Evolutionary conservation across 2,329 filamentous ascomycete species (phyloP).

Genomic region (Macrophomina phaseolina): DNA sequence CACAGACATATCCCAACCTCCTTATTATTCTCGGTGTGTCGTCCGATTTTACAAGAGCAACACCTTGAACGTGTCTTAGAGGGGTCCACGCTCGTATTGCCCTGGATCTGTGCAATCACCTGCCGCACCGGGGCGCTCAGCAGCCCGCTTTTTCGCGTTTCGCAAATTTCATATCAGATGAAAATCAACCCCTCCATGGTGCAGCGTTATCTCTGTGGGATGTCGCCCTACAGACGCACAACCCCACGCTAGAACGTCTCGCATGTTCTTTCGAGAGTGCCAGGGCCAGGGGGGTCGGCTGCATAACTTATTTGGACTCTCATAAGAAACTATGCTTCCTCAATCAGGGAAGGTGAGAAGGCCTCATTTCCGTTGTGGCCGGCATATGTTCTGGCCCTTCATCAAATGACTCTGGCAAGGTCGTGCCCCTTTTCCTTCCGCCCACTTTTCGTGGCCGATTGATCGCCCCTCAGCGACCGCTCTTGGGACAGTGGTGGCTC

Average conservation of each 20-base stretch:
- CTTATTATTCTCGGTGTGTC: conserved; percentile 20
- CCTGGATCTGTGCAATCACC: conserved; percentile 17
- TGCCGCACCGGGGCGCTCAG: background rate
- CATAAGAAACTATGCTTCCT: conserved; percentile 13
- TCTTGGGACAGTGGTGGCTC: conserved; percentile 27
- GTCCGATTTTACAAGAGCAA: conserved; percentile 8
- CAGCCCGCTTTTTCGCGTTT: conserved; percentile 23
- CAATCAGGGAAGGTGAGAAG: conserved; percentile 6
- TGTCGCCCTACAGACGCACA: conserved; percentile 28
- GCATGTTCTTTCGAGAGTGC: conserved; percentile 29
- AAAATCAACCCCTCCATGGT: conserved; percentile 24
- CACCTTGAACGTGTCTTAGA: conserved; percentile 21
- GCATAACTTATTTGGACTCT: conserved; percentile 24
- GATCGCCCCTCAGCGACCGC: conserved; percentile 13
- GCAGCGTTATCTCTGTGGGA: conserved; percentile 22
- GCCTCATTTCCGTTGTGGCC: conserved; percentile 25
- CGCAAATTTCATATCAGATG: conserved; percentile 26
- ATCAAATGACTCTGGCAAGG: conserved; percentile 24
- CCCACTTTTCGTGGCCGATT: conserved; percentile 26
- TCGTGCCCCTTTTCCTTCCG: conserved; percentile 23
- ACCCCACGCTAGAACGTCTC: conserved; percentile 45
- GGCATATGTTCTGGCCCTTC: conserved; percentile 26
- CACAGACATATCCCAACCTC: conserved; percentile 19
- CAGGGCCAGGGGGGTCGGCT: conserved; percentile 28
- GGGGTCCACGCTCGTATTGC: conserved; percentile 16